Percentiles rank a stretch among this genome's conserved stretches.
phyloP scores from a whole-genome alignment of 768 basidiomycete genomes.

The Suillus occidentalis region DNA sequence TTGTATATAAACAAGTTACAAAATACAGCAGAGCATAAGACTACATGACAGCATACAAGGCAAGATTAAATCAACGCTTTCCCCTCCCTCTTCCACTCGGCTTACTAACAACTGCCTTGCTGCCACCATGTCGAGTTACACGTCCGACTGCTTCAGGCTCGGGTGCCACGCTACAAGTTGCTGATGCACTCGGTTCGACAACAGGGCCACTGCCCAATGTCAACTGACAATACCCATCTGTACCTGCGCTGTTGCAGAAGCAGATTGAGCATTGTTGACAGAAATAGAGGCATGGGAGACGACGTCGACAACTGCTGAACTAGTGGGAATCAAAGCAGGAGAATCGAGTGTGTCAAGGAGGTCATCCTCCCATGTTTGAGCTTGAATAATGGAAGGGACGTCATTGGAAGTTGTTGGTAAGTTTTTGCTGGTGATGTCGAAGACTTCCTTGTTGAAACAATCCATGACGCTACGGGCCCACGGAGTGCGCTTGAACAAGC shows the following conservation, averaged over 20 bases:
- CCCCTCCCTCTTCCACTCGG: neutral
- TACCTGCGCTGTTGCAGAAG: neutral
- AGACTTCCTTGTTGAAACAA: neutral
- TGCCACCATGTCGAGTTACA: neutral
- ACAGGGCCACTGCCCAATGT: neutral
- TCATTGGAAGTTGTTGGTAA: neutral
- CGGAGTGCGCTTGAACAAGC: neutral
- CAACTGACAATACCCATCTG: neutral
- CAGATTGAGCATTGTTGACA: neutral
- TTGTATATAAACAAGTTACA: neutral
- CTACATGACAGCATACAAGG: neutral
- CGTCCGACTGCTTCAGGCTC: neutral
- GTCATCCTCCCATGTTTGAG: constrained; percentile 2
- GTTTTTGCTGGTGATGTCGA: neutral
- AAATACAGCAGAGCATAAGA: neutral
- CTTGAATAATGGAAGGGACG: neutral
- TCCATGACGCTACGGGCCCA: neutral
- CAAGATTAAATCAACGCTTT: neutral
- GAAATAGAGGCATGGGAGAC: neutral
- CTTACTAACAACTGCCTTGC: neutral
- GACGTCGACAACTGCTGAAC: neutral
- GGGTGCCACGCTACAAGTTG: neutral
- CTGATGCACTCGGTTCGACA: neutral
- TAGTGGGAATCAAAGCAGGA: neutral
- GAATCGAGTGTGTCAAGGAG: neutral